These are phyloP conservation scores for Hymenotorrendiella dingleyae DNA, from an alignment of 2,329 filamentous ascomycete genomes.

Conservation along the genomic window DNA sequence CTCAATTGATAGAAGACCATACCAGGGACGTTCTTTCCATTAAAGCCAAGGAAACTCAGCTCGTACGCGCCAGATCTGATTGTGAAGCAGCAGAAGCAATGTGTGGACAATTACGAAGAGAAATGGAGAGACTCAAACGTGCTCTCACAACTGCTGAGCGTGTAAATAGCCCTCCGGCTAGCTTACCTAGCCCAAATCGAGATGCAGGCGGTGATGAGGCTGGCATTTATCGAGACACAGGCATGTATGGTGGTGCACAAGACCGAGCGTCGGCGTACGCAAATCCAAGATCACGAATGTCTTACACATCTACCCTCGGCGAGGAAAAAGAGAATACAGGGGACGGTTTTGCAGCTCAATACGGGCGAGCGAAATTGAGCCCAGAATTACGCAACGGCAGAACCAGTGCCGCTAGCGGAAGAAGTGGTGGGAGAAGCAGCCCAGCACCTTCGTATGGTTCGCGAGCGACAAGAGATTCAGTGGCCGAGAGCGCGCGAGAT, in stretches of 20 bases:
- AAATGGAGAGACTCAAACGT: conserved; percentile 89
- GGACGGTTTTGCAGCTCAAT: conserved; percentile 22
- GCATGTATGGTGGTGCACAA: conserved; percentile 25
- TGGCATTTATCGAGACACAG: conserved; percentile 51
- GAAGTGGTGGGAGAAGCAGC: conserved; percentile 29
- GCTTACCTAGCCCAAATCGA: conserved; percentile 36
- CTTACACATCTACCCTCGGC: conserved; percentile 59
- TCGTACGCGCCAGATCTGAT: conserved; percentile 86
- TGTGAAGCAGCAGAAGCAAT: conserved; percentile 82
- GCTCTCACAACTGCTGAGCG: conserved; percentile 63
- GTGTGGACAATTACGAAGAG: conserved; percentile 76
- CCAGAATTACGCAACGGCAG: conserved; percentile 28
- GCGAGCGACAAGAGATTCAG: conserved; percentile 28
- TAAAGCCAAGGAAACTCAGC: conserved; percentile 96
- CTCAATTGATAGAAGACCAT: conserved; percentile 93
- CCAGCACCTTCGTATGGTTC: conserved; percentile 22
- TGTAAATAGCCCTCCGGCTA: conserved; percentile 33
- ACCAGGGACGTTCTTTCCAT: conserved; percentile 92
- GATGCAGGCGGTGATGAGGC: conserved; percentile 50
- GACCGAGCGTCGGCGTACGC: conserved; percentile 24
- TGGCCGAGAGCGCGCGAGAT: conserved; percentile 24
- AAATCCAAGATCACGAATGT: conserved; percentile 35
- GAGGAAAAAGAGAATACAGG: conserved; percentile 73
- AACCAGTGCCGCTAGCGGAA: conserved; percentile 27
- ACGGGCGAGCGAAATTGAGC: conserved; percentile 28